Evolutionary conservation across 2,329 filamentous ascomycete species (phyloP).

Genomic region (Chrysosporium queenslandicum): DNA sequence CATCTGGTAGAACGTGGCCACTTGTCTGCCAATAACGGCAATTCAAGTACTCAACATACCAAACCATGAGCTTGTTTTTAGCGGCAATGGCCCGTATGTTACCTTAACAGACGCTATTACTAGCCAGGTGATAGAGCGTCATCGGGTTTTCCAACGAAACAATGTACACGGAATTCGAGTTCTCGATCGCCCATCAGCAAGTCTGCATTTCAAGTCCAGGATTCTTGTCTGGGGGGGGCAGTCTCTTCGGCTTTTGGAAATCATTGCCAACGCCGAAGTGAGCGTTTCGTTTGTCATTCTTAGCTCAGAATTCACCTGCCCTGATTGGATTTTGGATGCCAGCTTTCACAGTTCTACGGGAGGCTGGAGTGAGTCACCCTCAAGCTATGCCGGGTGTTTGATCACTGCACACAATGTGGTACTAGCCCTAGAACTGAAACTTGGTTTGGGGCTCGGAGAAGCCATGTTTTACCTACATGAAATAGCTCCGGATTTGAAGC

Average conservation of each 20-base stretch:
- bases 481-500: constrained; percentile 51
- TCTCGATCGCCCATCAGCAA: constrained; percentile 16
- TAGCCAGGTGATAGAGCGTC: constrained; percentile 23
- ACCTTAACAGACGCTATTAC: constrained; percentile 27
- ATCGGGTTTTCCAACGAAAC: constrained; percentile 30
- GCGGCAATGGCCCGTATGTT: constrained; percentile 33
- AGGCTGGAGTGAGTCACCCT: constrained; percentile 19
- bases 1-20: constrained; percentile 30
- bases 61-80: constrained; percentile 26
- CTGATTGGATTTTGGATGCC: constrained; percentile 71
- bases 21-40: constrained; percentile 37
- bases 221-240: constrained; percentile 61
- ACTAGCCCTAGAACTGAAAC: constrained; percentile 39
- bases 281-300: constrained; percentile 21
- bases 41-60: constrained; percentile 27
- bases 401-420: constrained; percentile 85
- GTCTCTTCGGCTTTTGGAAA: constrained; percentile 38
- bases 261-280: constrained; percentile 19
- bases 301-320: constrained; percentile 40
- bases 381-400: constrained; percentile 44
- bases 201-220: constrained; percentile 16
- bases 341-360: constrained; percentile 38
- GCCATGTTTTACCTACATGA: constrained; percentile 27
- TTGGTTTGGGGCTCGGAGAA: constrained; percentile 18
- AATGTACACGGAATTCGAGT: constrained; percentile 32